Percentiles rank a stretch among this genome's conserved stretches.
These are phyloP conservation scores for Tilletiopsis washingtonensis DNA, from an alignment of 1,284 basidiomycete species.

Conservation along the genomic window DNA sequence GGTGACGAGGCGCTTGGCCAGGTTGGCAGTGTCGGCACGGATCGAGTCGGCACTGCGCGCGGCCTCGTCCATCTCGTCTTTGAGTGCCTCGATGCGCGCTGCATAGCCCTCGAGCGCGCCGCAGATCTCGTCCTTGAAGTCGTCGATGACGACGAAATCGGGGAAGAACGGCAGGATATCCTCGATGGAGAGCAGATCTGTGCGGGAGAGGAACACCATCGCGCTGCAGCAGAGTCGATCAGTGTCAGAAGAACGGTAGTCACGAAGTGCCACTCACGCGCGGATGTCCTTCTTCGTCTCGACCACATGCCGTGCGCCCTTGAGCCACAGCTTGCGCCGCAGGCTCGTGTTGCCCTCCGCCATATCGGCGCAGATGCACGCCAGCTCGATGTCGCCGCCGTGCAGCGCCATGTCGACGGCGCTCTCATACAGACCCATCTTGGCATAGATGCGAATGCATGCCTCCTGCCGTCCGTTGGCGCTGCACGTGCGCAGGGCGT, in stretches of 20 bases:
- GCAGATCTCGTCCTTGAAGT: constrained; percentile 98
- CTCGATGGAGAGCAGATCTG: constrained; percentile 91
- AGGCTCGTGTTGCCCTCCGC: constrained; percentile 48
- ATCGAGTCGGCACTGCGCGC: constrained; percentile 85
- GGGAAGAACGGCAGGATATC: constrained; percentile 99
- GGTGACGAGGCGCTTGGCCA: constrained; percentile 86
- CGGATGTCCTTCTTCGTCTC: constrained; percentile 96
- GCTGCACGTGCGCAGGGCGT: constrained; percentile 81
- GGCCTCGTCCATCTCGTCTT: constrained; percentile 92
- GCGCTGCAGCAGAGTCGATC: constrained; percentile 56
- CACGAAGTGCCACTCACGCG: constrained; percentile 57
- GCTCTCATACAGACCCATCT: constrained; percentile 94
- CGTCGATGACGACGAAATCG: constrained; percentile 97
- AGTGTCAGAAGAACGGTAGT: neutral
- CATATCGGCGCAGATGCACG: constrained; percentile 40
- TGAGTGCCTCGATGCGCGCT: constrained; percentile 78
- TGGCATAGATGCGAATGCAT: constrained; percentile 92
- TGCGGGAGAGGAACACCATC: constrained; percentile 90
- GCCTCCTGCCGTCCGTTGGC: constrained; percentile 68
- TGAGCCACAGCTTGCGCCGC: constrained; percentile 91
- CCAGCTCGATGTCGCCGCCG: constrained; percentile 51
- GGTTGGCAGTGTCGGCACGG: constrained; percentile 75
- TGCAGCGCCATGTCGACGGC: constrained; percentile 84
- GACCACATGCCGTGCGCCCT: constrained; percentile 93
- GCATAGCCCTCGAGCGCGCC: constrained; percentile 90